phyloP scores from a whole-genome alignment of 176 grass and related monocot species.

The Bothriochloa decipiens region DNA sequence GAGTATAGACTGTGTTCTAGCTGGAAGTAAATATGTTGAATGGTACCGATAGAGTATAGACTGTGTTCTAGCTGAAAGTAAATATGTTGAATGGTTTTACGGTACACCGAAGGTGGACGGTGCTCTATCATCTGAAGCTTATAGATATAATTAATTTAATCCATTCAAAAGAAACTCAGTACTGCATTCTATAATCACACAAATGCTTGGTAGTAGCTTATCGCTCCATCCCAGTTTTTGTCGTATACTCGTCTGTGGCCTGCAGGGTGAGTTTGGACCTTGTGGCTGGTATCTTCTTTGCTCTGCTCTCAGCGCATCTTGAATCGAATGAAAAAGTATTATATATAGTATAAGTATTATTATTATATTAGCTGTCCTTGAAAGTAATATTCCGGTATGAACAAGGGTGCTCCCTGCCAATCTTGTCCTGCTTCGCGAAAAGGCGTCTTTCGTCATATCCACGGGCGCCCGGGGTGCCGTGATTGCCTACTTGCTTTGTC shows the following conservation, averaged over 20 bases:
- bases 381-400: background rate
- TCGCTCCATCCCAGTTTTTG: background rate
- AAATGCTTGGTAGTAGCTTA: background rate
- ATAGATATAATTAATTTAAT: background rate
- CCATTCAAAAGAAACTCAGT: background rate
- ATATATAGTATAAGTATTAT: background rate
- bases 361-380: background rate
- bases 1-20: too few relatives aligned
- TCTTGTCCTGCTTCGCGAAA: background rate
- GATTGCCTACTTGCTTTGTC: background rate
- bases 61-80: too few relatives aligned
- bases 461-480: background rate
- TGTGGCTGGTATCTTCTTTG: constrained; percentile 6
- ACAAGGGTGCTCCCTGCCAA: background rate
- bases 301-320: background rate
- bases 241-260: constrained; percentile 9
- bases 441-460: constrained; percentile 28
- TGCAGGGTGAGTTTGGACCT: background rate
- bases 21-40: too few relatives aligned
- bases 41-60: too few relatives aligned
- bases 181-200: background rate
- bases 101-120: too few relatives aligned
- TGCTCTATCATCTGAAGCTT: too few relatives aligned
- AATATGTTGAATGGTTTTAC: too few relatives aligned
- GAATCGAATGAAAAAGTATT: background rate